phyloP scores from a whole-genome alignment of 768 basidiomycete species.

The Suillus paluster region DNA sequence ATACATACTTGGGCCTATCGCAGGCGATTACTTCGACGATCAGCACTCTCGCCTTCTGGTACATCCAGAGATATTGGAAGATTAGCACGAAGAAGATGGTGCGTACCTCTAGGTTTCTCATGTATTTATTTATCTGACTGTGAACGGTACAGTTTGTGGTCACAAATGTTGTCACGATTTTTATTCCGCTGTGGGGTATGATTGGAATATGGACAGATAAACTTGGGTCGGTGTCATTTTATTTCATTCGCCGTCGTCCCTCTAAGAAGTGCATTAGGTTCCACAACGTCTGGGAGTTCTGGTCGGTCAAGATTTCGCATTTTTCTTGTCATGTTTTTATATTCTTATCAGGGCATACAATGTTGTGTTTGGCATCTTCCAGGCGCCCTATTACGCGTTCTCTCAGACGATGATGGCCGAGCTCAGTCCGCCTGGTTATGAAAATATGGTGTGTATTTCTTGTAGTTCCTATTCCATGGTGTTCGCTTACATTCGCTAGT shows the following conservation, averaged over 20 bases:
- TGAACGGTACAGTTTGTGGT: slow-evolving; percentile 60
- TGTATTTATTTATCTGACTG: background rate
- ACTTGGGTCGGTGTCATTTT: slow-evolving; percentile 54
- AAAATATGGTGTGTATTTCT: slow-evolving; percentile 62
- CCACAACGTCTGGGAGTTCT: slow-evolving; percentile 89
- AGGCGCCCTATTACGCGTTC: slow-evolving; percentile 88
- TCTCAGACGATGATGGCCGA: slow-evolving; percentile 91
- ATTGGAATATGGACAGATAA: slow-evolving; percentile 81
- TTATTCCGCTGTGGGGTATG: slow-evolving; percentile 89
- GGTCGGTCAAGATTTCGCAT: slow-evolving; percentile 44
- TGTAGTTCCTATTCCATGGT: background rate
- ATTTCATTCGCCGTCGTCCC: background rate
- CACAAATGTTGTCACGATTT: slow-evolving; percentile 74
- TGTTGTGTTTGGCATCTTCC: slow-evolving; percentile 78
- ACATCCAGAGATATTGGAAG: slow-evolving; percentile 79
- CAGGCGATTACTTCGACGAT: slow-evolving; percentile 78
- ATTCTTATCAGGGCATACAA: slow-evolving; percentile 67
- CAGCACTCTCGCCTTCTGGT: slow-evolving; percentile 81
- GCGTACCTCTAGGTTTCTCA: slow-evolving; percentile 10
- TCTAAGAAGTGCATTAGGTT: slow-evolving; percentile 44
- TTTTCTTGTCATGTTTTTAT: background rate
- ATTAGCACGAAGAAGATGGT: slow-evolving; percentile 85
- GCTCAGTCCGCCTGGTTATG: slow-evolving; percentile 84
- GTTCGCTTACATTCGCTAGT: slow-evolving; percentile 43
- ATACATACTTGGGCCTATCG: slow-evolving; percentile 75